phyloP scores from a whole-genome alignment of 2,329 filamentous ascomycete genomes.

The Iodosphaeria phyllophila region DNA sequence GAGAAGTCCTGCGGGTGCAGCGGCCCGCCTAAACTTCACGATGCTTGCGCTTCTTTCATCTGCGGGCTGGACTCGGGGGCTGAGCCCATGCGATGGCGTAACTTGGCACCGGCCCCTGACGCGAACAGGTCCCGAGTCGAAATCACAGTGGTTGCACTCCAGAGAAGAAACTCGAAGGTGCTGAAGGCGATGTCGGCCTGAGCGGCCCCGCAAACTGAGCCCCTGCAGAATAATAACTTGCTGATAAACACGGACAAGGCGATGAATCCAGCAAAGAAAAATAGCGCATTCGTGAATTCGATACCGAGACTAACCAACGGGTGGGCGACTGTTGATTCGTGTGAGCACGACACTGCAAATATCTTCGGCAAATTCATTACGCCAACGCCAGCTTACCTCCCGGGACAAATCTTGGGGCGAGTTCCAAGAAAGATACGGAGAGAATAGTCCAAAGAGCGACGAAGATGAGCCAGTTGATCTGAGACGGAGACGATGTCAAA shows the following conservation, averaged over 20 bases:
- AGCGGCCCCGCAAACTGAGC: slow-evolving; percentile 34
- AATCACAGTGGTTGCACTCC: slow-evolving; percentile 28
- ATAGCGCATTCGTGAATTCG: slow-evolving; percentile 31
- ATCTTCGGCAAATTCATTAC: slow-evolving; percentile 1
- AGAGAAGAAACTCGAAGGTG: slow-evolving; percentile 31
- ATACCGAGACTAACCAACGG: slow-evolving; percentile 28
- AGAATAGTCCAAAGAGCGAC: slow-evolving; percentile 32
- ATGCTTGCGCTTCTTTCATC: slow-evolving; percentile 19
- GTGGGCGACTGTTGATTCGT: slow-evolving; percentile 18
- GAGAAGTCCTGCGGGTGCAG: slow-evolving; percentile 1
- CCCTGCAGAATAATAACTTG: slow-evolving; percentile 35
- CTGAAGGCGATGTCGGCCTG: slow-evolving; percentile 35
- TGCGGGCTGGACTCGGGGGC: slow-evolving; percentile 8
- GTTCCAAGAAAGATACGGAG: slow-evolving; percentile 33
- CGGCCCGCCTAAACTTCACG: slow-evolving; percentile 6
- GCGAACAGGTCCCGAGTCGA: slow-evolving; percentile 27
- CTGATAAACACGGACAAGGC: slow-evolving; percentile 37
- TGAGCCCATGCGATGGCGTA: slow-evolving; percentile 11
- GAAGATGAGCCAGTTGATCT: slow-evolving; percentile 40
- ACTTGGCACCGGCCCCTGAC: slow-evolving; percentile 14
- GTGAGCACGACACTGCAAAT: background rate
- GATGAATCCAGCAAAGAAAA: slow-evolving; percentile 42
- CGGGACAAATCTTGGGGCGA: slow-evolving; percentile 25
- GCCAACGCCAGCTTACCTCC: slow-evolving; percentile 13
- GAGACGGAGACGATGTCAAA: slow-evolving; percentile 30